These are phyloP conservation scores for Berkeleyomyces rouxiae DNA, from an alignment of 2,329 filamentous ascomycete species.

Conservation along the genomic window DNA sequence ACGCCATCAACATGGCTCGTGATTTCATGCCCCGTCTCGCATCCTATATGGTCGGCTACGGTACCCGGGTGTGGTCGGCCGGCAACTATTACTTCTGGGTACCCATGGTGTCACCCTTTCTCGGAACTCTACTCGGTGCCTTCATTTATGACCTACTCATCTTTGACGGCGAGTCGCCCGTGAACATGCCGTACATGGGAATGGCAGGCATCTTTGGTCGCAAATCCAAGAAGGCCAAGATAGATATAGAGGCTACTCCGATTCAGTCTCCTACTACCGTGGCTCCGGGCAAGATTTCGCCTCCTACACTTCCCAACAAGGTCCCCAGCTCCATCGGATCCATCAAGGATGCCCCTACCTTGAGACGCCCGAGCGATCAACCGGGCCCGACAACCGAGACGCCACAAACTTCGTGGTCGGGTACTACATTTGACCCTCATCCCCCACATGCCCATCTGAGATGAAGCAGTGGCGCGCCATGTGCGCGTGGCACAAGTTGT, in stretches of 20 bases:
- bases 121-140: conserved; percentile 45
- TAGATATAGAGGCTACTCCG: conserved; percentile 16
- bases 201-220: conserved; percentile 32
- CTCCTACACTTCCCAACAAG: background rate
- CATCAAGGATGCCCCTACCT: background rate
- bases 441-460: background rate
- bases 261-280: background rate
- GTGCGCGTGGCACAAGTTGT: background rate
- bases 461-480: background rate
- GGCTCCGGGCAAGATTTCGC: background rate
- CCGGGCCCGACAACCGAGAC: background rate
- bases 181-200: conserved; percentile 51
- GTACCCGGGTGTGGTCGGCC: conserved; percentile 46
- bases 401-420: background rate
- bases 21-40: conserved; percentile 55
- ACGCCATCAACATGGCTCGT: conserved; percentile 56
- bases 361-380: background rate
- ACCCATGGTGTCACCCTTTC: conserved; percentile 55
- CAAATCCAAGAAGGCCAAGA: conserved; percentile 18
- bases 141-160: conserved; percentile 52
- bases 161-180: conserved; percentile 51
- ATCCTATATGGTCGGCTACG: conserved; percentile 52
- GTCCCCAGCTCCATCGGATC: background rate
- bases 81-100: conserved; percentile 63
- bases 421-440: background rate